Percentiles rank a stretch among this genome's conserved stretches.
These are phyloP conservation scores for Blumeria hordei DNA, from an alignment of 2,329 filamentous ascomycete species.

Conservation along the genomic window DNA sequence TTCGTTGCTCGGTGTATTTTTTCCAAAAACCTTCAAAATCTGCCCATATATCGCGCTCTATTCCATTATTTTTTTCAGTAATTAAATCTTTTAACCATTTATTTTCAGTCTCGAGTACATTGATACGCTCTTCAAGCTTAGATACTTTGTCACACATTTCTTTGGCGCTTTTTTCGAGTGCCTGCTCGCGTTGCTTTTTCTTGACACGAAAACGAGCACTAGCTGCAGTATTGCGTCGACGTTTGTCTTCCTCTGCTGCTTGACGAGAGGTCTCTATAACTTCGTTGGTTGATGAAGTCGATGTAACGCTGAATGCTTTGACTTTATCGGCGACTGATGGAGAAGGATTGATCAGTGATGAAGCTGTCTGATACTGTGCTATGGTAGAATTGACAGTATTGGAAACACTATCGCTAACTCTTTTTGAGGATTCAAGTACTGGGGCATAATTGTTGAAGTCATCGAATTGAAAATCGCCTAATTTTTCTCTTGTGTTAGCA, in stretches of 20 bases:
- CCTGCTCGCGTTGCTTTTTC: slow-evolving; percentile 87
- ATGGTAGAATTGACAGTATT: background rate
- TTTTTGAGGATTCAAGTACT: background rate
- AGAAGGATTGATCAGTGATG: slow-evolving; percentile 2
- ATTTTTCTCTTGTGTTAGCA: slow-evolving; percentile 12
- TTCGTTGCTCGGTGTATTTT: background rate
- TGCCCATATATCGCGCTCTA: slow-evolving; percentile 16
- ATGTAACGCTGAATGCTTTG: slow-evolving; percentile 1
- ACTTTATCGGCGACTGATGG: background rate
- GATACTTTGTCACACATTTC: slow-evolving; percentile 64
- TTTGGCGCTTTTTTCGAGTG: slow-evolving; percentile 57
- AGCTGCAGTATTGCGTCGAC: slow-evolving; percentile 68
- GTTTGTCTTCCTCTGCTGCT: slow-evolving; percentile 74
- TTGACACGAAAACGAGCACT: slow-evolving; percentile 78
- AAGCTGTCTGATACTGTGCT: background rate
- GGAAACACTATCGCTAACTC: background rate
- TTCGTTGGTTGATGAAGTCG: slow-evolving; percentile 28
- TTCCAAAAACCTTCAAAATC: background rate
- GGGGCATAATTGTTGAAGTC: slow-evolving; percentile 10
- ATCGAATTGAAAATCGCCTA: slow-evolving; percentile 14
- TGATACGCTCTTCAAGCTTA: slow-evolving; percentile 45
- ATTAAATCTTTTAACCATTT: slow-evolving; percentile 61
- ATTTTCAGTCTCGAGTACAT: slow-evolving; percentile 62
- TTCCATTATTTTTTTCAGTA: slow-evolving; percentile 48
- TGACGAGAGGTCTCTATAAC: slow-evolving; percentile 35